phyloP scores from a whole-genome alignment of 441 rosid genomes.

The Adansonia gregorii region DNA sequence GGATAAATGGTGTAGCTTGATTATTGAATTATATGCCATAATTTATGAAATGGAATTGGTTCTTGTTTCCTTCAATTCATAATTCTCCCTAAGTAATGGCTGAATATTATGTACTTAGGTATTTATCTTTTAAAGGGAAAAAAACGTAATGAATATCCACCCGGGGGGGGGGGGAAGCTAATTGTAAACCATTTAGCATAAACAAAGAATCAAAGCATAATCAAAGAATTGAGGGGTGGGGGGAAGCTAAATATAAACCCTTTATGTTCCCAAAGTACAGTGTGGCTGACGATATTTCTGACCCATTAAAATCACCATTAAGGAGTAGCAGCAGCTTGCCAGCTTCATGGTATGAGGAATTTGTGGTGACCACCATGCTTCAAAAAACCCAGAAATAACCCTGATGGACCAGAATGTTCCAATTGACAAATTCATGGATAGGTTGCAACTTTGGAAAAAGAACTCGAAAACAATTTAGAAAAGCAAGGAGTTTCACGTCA shows the following conservation, averaged over 20 bases:
- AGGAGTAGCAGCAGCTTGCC: not conserved
- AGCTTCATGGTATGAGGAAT: constrained; percentile 1
- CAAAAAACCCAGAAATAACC: not conserved
- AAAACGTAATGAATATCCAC: no score
- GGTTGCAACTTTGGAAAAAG: not conserved
- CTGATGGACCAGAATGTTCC: not conserved
- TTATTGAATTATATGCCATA: no score
- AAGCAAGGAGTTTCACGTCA: constrained; percentile 30
- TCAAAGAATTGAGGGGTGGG: no score
- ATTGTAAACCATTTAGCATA: no score
- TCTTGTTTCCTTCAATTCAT: no score
- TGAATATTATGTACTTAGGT: no score
- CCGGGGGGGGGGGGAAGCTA: no score
- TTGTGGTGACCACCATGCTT: not conserved
- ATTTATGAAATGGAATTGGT: no score
- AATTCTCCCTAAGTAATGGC: no score
- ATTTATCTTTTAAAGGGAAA: no score
- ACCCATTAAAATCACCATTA: constrained; percentile 19
- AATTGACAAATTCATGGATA: not conserved
- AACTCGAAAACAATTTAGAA: not conserved
- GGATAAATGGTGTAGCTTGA: no score
- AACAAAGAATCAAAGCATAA: no score
- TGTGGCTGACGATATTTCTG: constrained; percentile 15
- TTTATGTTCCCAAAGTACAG: constrained; percentile 2
- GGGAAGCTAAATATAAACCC: not conserved